These are phyloP conservation scores for Penicillium atrosanguineum DNA, from an alignment of 495 filamentous ascomycete species.

Conservation along the genomic window DNA sequence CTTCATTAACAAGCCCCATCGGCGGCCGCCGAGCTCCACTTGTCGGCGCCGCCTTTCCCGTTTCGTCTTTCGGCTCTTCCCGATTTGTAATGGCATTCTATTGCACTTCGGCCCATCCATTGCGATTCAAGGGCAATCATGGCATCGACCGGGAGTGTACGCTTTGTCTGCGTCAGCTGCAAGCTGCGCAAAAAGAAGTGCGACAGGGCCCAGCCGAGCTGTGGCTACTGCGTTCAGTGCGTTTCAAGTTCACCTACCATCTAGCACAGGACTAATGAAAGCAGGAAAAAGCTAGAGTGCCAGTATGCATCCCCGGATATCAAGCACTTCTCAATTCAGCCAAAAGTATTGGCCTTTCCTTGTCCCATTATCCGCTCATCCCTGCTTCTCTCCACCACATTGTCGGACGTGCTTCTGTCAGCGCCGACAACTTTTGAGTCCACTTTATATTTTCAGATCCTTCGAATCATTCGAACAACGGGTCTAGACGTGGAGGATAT, in stretches of 20 bases:
- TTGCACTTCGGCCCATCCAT: too few relatives aligned
- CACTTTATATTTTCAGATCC: slow-evolving; percentile 20
- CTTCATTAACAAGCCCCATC: too few relatives aligned
- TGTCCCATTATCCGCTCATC: too few relatives aligned
- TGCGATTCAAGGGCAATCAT: too few relatives aligned
- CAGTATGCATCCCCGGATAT: neutral
- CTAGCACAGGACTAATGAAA: too few relatives aligned
- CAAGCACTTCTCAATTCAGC: too few relatives aligned
- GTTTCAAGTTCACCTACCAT: too few relatives aligned
- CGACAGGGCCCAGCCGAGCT: neutral
- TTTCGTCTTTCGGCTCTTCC: neutral
- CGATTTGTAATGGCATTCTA: neutral
- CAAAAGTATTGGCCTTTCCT: too few relatives aligned
- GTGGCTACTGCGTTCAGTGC: neutral
- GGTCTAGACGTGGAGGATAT: slow-evolving; percentile 35
- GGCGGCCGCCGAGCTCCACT: neutral
- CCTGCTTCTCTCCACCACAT: too few relatives aligned
- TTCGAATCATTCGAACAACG: slow-evolving; percentile 27
- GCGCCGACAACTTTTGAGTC: neutral
- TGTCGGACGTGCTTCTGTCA: too few relatives aligned
- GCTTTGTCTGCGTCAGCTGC: neutral
- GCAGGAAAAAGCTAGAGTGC: neutral
- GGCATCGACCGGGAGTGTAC: too few relatives aligned
- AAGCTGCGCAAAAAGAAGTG: neutral
- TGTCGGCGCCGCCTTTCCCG: slow-evolving; percentile 3